Percentiles rank a stretch among this genome's conserved stretches.
Conservation (phyloP, 139 green algal genomes). For the Nannochloris sp. region DNA sequence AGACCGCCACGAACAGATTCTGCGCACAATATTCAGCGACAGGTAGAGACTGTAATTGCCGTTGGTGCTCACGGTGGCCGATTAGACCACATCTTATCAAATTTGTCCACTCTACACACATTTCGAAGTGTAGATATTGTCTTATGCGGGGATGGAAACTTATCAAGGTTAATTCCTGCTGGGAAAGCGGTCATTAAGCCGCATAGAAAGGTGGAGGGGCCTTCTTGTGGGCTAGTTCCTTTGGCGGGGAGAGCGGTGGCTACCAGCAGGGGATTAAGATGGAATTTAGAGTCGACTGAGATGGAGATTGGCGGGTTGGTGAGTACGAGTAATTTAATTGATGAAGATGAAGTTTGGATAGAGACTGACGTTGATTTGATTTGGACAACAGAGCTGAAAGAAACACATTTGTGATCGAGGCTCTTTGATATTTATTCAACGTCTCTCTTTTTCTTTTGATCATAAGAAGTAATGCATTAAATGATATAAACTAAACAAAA, state of each 20-base stretch:
- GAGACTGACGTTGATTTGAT: constrained; percentile 48
- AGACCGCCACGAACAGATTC: too few relatives aligned
- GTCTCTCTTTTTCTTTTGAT: too few relatives aligned
- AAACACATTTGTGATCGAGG: not conserved
- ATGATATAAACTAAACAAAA: not conserved
- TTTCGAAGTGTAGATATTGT: constrained; percentile 61
- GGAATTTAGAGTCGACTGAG: constrained; percentile 61
- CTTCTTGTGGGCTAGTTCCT: constrained; percentile 79
- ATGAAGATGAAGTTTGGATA: constrained; percentile 47
- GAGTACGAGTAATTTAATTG: constrained; percentile 69
- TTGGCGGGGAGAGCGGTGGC: constrained; percentile 42
- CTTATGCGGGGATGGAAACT: constrained; percentile 76
- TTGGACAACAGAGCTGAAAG: constrained; percentile 57
- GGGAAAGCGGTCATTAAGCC: constrained; percentile 53
- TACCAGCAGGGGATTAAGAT: constrained; percentile 63
- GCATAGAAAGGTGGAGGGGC: constrained; percentile 56
- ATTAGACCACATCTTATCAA: constrained; percentile 86
- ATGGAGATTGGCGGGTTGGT: constrained; percentile 61
- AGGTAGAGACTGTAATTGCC: not conserved
- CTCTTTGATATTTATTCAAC: not conserved
- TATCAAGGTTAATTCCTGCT: constrained; percentile 61
- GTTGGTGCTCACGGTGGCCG: constrained; percentile 78
- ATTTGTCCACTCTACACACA: constrained; percentile 71
- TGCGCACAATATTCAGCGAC: too few relatives aligned
- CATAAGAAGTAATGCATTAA: not conserved